A percentile compares a stretch with the other conserved stretches of the same genome.
phyloP scores from a whole-genome alignment of 2,329 filamentous ascomycete species.

The Zymoseptoria pseudotritici region DNA sequence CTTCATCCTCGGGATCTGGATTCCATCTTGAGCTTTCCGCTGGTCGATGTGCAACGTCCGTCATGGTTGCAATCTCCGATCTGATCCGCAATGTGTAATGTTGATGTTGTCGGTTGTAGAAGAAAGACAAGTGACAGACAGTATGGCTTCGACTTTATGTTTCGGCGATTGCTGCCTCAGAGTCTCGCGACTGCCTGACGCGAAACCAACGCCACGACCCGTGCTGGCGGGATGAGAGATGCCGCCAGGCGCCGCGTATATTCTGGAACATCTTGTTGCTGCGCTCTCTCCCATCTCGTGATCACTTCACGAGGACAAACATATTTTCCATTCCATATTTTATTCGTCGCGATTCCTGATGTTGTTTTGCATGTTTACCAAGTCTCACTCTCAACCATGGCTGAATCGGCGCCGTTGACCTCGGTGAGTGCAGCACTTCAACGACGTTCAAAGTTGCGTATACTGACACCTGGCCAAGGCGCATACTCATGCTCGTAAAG shows the following conservation, averaged over 20 bases:
- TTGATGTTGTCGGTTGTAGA: not conserved
- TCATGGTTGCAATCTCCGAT: not conserved
- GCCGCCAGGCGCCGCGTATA: not conserved
- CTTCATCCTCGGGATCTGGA: constrained; percentile 41
- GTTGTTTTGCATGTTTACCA: not conserved
- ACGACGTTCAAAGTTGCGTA: not conserved
- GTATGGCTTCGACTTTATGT: not conserved
- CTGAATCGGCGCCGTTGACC: constrained; percentile 5
- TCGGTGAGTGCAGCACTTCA: constrained; percentile 1
- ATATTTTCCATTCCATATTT: not conserved
- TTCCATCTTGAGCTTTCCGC: constrained; percentile 21
- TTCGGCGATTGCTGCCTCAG: not conserved
- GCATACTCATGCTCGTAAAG: constrained; percentile 81
- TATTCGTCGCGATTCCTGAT: not conserved
- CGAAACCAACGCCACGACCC: not conserved
- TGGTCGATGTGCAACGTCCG: constrained; percentile 8
- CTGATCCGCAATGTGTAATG: not conserved
- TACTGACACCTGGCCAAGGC: constrained; percentile 47
- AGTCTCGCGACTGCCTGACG: not conserved
- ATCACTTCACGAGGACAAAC: not conserved
- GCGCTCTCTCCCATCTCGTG: not conserved
- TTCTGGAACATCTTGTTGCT: not conserved
- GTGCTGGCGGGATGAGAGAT: not conserved
- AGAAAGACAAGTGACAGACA: not conserved
- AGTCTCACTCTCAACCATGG: not conserved